A percentile compares a stretch with the other conserved stretches of the same genome.
phyloP scores from a whole-genome alignment of 1,284 basidiomycete species.

The Acaromyces ingoldii region DNA sequence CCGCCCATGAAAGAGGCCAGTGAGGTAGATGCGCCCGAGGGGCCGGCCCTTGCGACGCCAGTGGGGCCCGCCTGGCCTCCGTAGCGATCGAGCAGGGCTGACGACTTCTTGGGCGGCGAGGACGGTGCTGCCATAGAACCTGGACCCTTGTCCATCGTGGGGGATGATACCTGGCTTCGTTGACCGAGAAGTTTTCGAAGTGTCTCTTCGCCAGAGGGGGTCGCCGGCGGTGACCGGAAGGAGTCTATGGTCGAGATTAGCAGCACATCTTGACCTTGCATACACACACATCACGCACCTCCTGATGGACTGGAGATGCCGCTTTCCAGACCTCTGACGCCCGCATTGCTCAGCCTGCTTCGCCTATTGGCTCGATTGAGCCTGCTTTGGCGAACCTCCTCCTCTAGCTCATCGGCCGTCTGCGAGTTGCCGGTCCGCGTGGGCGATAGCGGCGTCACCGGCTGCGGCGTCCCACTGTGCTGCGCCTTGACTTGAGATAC shows the following conservation, averaged over 20 bases:
- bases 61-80: conserved; percentile 48
- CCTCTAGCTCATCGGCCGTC: conserved; percentile 11
- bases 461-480: conserved; percentile 1
- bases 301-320: not conserved
- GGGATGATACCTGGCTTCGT: not conserved
- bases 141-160: not conserved
- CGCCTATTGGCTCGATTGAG: not conserved
- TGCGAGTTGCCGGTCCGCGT: not conserved
- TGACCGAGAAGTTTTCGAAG: not conserved
- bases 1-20: conserved; percentile 50
- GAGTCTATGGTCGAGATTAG: too few relatives aligned
- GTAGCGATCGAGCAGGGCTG: conserved; percentile 35
- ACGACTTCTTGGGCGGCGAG: not conserved
- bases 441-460: not conserved
- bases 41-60: conserved; percentile 27
- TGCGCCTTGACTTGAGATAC: not conserved
- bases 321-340: not conserved
- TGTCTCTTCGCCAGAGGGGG: conserved; percentile 1
- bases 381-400: conserved; percentile 2
- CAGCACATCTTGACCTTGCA: not conserved
- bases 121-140: not conserved
- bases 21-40: conserved; percentile 31
- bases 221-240: too few relatives aligned
- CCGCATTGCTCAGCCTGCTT: not conserved
- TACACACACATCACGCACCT: not conserved